Conservation (phyloP, 1,284 basidiomycete species). For the Puccinia triticina region DNA sequence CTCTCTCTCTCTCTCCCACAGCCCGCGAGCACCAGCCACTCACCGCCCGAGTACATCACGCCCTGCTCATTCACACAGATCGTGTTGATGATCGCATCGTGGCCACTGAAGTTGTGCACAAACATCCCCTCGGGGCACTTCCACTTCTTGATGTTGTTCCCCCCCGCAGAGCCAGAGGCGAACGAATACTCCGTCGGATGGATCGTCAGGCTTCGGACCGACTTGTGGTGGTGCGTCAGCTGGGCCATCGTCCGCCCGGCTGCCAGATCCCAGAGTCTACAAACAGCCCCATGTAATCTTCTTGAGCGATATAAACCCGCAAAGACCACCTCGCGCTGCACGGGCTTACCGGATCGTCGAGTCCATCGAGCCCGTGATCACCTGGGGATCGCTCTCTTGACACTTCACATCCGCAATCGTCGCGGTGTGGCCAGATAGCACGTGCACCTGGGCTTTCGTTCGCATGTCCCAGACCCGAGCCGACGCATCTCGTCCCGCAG, state of each 20-base stretch:
- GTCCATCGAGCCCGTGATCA: conserved; percentile 98
- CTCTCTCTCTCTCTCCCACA: too few relatives aligned
- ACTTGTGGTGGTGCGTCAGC: conserved; percentile 98
- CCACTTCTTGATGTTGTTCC: conserved; percentile 99
- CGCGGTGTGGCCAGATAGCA: conserved; percentile 86
- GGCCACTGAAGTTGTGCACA: conserved; percentile 91
- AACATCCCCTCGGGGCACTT: conserved; percentile 94
- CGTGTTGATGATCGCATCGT: conserved; percentile 97
- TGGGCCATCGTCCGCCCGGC: conserved; percentile 95
- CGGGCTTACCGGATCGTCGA: conserved; percentile 78
- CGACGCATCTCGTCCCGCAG: conserved; percentile 89
- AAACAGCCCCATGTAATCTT: conserved; percentile 36
- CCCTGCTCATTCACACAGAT: conserved; percentile 90
- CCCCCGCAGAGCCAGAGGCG: conserved; percentile 88
- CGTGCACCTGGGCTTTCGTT: conserved; percentile 92
- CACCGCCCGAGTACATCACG: conserved; percentile 93
- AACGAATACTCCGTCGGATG: conserved; percentile 97
- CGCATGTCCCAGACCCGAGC: conserved; percentile 99
- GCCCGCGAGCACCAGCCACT: conserved; percentile 59
- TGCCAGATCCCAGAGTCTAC: conserved; percentile 93
- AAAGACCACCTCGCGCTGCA: too few relatives aligned
- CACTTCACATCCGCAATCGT: conserved; percentile 93
- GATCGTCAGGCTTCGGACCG: conserved; percentile 86
- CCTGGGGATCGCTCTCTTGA: conserved; percentile 94
- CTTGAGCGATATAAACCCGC: too few relatives aligned